A percentile compares a stretch with the other conserved stretches of the same genome.
These are phyloP conservation scores for Nigrospora sphaerica DNA, from an alignment of 2,329 filamentous ascomycete genomes.

Conservation along the genomic window DNA sequence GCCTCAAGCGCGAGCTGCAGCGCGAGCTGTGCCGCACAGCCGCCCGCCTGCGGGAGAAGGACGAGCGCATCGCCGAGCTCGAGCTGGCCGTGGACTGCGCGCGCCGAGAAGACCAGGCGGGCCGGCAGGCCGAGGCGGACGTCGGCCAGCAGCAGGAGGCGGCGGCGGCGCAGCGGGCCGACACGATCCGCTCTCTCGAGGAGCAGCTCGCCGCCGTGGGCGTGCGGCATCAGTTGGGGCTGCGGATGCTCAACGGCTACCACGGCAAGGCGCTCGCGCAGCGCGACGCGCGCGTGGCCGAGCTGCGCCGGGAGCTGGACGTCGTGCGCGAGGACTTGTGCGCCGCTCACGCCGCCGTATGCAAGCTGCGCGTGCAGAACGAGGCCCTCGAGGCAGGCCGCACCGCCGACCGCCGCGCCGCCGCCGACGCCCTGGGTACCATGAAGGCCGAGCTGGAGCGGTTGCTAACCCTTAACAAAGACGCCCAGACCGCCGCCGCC, in stretches of 20 bases:
- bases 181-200: slow-evolving; percentile 34
- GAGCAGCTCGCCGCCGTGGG: slow-evolving; percentile 32
- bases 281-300: slow-evolving; percentile 40
- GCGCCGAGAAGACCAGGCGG: slow-evolving; percentile 36
- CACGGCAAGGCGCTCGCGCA: slow-evolving; percentile 42
- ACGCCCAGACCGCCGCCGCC: not conserved
- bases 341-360: slow-evolving; percentile 38
- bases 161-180: slow-evolving; percentile 21
- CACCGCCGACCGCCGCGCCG: slow-evolving; percentile 29
- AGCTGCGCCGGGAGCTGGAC: slow-evolving; percentile 27
- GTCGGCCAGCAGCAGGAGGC: slow-evolving; percentile 2
- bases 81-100: slow-evolving; percentile 42
- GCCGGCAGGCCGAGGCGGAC: slow-evolving; percentile 15
- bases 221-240: slow-evolving; percentile 13
- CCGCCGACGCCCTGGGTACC: slow-evolving; percentile 36
- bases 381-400: slow-evolving; percentile 25
- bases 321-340: slow-evolving; percentile 31
- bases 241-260: slow-evolving; percentile 26
- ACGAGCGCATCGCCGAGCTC: slow-evolving; percentile 35
- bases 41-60: slow-evolving; percentile 26
- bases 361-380: slow-evolving; percentile 39
- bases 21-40: slow-evolving; percentile 28
- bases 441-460: slow-evolving; percentile 46
- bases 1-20: slow-evolving; percentile 33
- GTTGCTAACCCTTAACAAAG: slow-evolving; percentile 38